Base-by-base conservation (phyloP, 2,329 filamentous ascomycete genomes). In the Taxawa tesnikishii region DNA sequence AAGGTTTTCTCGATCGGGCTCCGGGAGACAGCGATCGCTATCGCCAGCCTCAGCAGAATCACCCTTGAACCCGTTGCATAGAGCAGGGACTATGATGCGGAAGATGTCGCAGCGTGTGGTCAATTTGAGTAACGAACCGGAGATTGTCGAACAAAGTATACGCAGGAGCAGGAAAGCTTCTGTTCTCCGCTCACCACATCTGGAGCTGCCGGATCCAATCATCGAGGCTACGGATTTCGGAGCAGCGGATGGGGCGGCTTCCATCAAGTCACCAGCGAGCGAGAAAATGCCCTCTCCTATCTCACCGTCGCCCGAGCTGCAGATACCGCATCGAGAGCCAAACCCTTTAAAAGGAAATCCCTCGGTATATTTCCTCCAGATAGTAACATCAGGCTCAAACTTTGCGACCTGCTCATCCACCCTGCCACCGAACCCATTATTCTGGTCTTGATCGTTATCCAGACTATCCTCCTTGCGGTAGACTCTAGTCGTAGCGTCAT, bases 41-140 rank as follows among this genome's bases (percentile, higher is more conserved):
- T 66, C 64, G 27, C 59, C 63, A 9, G 53, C 55, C 23, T 50
- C 53, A 12, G 50, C 55, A 11, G 59, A 58, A 23, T 67, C 63
- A 24, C 60, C 65, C 14, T 50, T 71, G 28, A 53, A 57, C 24
- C 60, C 65, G 14, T 50, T 71, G 28, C 53, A 57, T 28, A 53
- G 67, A 34, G 67, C 64, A 24, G 59, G 62, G 15, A 66, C 62
- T 38, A 62, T 70, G 48, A 50, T 69, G 49, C 56, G 65, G 41
- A 75, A 75, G 43, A 93, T 98, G 75, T 96, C 92, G 18, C 87
- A 94, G 60, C 83, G 90, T 63, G 87, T 98, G 34, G 90, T 98
- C 49, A 96, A 96, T 50, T 73, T 98, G 46, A 94, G 85, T 58
- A 93, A 93, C 51, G 90, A 96, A 48, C 79, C 79, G 4, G 83